Conservation (phyloP, 176 grass and related monocot genomes). For the Avena sativa region DNA sequence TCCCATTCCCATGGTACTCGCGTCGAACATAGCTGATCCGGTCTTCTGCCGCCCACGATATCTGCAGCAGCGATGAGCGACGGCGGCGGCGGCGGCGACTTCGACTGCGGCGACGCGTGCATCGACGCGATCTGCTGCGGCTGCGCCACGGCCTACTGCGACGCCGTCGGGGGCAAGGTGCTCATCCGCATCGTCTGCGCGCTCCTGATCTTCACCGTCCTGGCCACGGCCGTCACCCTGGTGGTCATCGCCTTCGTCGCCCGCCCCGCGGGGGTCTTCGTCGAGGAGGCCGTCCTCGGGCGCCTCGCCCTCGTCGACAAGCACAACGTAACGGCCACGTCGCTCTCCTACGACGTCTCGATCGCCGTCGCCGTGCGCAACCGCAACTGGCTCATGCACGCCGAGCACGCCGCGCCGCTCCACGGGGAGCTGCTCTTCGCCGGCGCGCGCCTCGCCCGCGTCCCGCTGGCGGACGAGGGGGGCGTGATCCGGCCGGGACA, state of each 20-base stretch:
- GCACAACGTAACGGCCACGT: background rate
- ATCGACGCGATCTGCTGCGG: background rate
- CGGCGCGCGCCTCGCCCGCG: background rate
- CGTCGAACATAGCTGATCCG: background rate
- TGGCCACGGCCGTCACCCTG: background rate
- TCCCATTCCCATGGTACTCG: background rate
- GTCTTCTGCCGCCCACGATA: background rate
- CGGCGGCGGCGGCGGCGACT: background rate
- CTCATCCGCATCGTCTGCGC: background rate
- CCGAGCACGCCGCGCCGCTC: background rate
- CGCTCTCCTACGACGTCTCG: background rate
- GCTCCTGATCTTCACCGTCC: conserved; percentile 9
- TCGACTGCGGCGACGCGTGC: background rate
- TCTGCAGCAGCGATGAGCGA: background rate
- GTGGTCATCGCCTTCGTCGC: conserved; percentile 16
- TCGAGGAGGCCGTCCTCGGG: background rate
- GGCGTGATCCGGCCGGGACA: background rate
- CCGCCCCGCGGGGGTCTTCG: background rate
- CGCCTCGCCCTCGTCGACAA: background rate
- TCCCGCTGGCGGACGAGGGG: background rate
- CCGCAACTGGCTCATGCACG: background rate
- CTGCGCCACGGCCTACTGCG: background rate
- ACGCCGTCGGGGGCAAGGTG: background rate
- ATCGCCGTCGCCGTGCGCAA: background rate
- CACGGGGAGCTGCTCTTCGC: conserved; percentile 5